Evolutionary conservation across 331 rosid genomes (phyloP).

Genomic region (Rhamnella rubrinervis): DNA sequence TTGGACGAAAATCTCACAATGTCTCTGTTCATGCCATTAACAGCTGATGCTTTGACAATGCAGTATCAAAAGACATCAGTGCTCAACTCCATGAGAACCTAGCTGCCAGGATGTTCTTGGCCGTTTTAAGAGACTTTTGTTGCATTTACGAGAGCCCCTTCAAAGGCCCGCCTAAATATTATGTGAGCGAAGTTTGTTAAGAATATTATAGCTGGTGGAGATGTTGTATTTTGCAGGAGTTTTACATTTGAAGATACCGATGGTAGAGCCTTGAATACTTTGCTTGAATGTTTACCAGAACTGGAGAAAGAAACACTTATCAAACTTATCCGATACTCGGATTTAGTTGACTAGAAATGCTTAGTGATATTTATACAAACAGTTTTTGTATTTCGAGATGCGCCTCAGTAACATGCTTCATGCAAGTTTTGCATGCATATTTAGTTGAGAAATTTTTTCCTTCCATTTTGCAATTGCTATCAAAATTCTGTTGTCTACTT

Average conservation of each 20-base stretch:
- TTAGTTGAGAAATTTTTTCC: background rate
- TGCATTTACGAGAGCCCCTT: conserved; percentile 15
- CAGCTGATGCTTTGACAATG: background rate
- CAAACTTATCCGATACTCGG: too few relatives aligned
- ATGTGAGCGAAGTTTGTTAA: too few relatives aligned
- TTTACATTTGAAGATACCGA: too few relatives aligned
- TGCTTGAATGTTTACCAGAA: background rate
- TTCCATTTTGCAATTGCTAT: background rate
- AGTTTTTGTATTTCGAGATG: conserved; percentile 3
- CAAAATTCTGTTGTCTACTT: background rate
- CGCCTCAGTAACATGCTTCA: conserved; percentile 5
- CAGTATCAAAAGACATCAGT: background rate
- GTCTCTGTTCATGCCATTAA: conserved; percentile 8
- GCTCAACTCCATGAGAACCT: conserved; percentile 3
- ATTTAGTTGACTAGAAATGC: too few relatives aligned
- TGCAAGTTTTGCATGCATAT: conserved; percentile 17
- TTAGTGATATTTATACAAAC: too few relatives aligned
- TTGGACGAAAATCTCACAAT: conserved; percentile 8
- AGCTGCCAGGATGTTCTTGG: conserved; percentile 2
- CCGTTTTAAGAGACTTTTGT: conserved; percentile 4
- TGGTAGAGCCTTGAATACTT: too few relatives aligned
- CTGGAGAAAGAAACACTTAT: too few relatives aligned
- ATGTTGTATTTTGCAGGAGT: too few relatives aligned
- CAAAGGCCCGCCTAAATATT: conserved; percentile 1
- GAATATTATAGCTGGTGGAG: background rate